phyloP scores from a whole-genome alignment of 208 protist species.

The Leishmania tarentolae region DNA sequence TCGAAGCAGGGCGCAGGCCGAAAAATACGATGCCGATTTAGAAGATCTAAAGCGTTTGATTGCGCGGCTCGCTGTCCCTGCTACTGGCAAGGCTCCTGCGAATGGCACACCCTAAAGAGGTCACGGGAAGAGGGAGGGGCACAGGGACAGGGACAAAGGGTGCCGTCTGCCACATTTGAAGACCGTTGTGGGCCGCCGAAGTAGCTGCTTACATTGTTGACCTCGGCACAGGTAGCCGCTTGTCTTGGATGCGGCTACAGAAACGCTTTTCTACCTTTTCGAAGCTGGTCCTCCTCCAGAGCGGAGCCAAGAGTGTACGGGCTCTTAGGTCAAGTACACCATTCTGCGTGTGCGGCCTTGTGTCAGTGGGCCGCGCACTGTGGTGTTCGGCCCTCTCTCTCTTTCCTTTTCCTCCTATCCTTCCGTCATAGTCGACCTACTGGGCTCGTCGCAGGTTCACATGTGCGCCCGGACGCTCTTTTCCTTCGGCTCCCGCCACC shows the following conservation, averaged over 20 bases:
- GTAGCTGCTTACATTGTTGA: neutral
- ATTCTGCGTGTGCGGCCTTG: neutral
- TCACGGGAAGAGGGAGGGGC: neutral
- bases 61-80: conserved; percentile 4
- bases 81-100: neutral
- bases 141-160: neutral
- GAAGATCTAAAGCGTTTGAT: conserved; percentile 39
- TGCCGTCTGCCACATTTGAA: neutral
- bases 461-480: neutral
- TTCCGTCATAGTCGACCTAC: neutral
- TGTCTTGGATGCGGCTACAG: neutral
- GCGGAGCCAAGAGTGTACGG: neutral
- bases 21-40: conserved; percentile 40
- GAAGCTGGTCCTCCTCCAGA: neutral
- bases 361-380: neutral
- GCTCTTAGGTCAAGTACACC: neutral
- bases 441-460: neutral
- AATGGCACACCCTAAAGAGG: neutral
- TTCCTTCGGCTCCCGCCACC: neutral
- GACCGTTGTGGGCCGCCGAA: neutral
- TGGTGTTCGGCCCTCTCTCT: neutral
- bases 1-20: conserved; percentile 31
- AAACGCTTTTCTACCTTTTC: neutral
- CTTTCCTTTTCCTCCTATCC: neutral
- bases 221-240: neutral